Evolutionary conservation across 495 filamentous ascomycete genomes (phyloP).

Genomic region (Lasiosphaeris hirsuta): DNA sequence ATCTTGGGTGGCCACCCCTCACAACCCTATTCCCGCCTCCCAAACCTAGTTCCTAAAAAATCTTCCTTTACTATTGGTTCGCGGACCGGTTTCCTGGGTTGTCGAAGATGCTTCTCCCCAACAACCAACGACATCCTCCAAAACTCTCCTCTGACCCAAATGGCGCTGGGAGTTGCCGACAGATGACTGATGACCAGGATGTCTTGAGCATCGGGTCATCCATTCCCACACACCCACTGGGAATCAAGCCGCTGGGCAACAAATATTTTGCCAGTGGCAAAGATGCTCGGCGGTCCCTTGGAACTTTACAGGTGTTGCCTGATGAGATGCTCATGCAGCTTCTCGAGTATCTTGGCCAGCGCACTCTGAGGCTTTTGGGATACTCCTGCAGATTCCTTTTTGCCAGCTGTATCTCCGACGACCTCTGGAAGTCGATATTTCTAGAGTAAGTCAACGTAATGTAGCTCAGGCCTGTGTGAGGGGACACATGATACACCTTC

Average conservation of each 20-base stretch:
- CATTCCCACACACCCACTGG: conserved; percentile 78
- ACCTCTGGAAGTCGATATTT: conserved; percentile 86
- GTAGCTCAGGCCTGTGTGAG: no score
- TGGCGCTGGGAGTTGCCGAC: conserved; percentile 17
- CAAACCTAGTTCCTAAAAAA: not conserved
- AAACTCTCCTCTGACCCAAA: conserved; percentile 11
- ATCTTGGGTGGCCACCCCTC: not conserved
- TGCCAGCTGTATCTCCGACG: conserved; percentile 80
- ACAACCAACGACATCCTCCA: conserved; percentile 14
- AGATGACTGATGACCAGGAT: conserved; percentile 12
- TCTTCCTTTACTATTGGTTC: not conserved
- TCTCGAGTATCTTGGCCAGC: conserved; percentile 69
- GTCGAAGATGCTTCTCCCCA: conserved; percentile 24
- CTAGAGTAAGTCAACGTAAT: conserved; percentile 63
- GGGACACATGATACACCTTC: not conserved
- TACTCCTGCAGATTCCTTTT: conserved; percentile 84
- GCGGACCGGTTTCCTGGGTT: not conserved
- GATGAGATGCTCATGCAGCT: conserved; percentile 79
- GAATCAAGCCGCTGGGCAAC: conserved; percentile 87
- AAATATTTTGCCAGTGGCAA: conserved; percentile 59
- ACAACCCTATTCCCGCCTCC: not conserved
- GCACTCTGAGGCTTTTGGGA: conserved; percentile 62
- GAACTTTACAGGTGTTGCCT: conserved; percentile 61
- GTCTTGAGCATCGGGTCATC: conserved; percentile 20
- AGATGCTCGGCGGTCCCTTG: conserved; percentile 64